Percentiles rank a stretch among this genome's conserved stretches.
Conservation (phyloP, 2,329 filamentous ascomycete species). For the Dothistroma pini region DNA sequence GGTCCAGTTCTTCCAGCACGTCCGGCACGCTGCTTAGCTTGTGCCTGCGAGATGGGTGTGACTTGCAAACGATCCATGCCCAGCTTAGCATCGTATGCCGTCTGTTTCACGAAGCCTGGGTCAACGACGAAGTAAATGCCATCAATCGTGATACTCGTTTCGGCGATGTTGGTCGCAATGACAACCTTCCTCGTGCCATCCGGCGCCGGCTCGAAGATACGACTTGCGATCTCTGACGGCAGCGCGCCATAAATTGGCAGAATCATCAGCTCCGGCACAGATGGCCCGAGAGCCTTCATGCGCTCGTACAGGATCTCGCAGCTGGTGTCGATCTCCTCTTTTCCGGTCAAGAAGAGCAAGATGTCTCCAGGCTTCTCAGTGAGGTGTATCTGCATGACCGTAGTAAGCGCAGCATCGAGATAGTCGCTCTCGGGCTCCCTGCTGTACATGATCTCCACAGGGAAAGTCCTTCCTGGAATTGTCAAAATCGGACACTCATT, state of each 20-base stretch:
- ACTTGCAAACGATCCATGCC: constrained; percentile 97
- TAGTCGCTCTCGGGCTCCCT: constrained; percentile 95
- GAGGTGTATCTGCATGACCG: constrained; percentile 97
- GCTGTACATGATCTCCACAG: constrained; percentile 94
- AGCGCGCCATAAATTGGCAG: constrained; percentile 94
- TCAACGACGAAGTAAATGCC: constrained; percentile 97
- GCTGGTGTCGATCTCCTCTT: constrained; percentile 94
- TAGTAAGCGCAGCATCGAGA: constrained; percentile 86
- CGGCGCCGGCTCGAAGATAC: constrained; percentile 91
- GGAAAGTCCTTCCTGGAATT: constrained; percentile 90
- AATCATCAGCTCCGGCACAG: constrained; percentile 86
- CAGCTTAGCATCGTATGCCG: constrained; percentile 92
- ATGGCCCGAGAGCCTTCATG: constrained; percentile 91
- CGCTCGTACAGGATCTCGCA: constrained; percentile 91
- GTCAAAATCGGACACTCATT: constrained; percentile 95
- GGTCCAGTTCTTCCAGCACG: constrained; percentile 91
- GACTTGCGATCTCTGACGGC: constrained; percentile 87
- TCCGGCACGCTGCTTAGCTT: constrained; percentile 90
- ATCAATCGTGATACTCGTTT: constrained; percentile 97
- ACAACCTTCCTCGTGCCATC: constrained; percentile 86
- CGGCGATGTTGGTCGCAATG: constrained; percentile 97
- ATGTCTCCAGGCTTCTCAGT: constrained; percentile 92
- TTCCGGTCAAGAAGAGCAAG: constrained; percentile 91
- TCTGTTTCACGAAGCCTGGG: constrained; percentile 96
- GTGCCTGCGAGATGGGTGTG: constrained; percentile 93